Evolutionary conservation across 441 rosid genomes (phyloP).

Genomic region (Euphorbia corollata): DNA sequence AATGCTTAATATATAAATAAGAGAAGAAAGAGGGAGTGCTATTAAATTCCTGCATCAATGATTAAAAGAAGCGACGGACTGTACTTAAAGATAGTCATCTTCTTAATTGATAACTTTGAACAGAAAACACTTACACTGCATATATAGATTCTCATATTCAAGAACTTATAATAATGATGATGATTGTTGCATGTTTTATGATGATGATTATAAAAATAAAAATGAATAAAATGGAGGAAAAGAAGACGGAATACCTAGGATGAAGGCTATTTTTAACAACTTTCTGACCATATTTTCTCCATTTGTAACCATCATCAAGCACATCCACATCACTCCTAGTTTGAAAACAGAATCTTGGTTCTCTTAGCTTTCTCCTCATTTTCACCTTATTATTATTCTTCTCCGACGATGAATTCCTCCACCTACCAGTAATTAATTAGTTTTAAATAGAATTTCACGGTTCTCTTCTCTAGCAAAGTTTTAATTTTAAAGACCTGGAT

Average conservation of each 20-base stretch:
- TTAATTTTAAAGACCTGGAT: no score
- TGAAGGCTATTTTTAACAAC: conserved; percentile 95
- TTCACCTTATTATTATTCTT: conserved; percentile 74
- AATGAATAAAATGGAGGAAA: no score
- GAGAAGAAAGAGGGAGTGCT: not conserved
- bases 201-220: no score
- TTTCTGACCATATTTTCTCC: conserved; percentile 99
- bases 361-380: conserved; percentile 85
- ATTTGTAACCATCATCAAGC: conserved; percentile 90
- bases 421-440: conserved; percentile 36
- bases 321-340: conserved; percentile 92
- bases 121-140: not conserved
- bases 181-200: not conserved
- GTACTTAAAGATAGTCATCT: conserved; percentile 25
- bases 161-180: no score
- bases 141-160: not conserved
- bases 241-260: conserved; percentile 51
- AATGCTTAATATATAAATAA: conserved; percentile 4
- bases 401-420: conserved; percentile 62
- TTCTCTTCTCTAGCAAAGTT: no score
- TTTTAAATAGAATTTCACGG: no score
- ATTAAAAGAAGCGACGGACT: conserved; percentile 21
- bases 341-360: conserved; percentile 97
- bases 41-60: conserved; percentile 20
- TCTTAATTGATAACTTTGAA: not conserved